A percentile compares a stretch with the other conserved stretches of the same genome.
Conservation (phyloP, 1,284 basidiomycete species). For the Takashimella koratensis region DNA sequence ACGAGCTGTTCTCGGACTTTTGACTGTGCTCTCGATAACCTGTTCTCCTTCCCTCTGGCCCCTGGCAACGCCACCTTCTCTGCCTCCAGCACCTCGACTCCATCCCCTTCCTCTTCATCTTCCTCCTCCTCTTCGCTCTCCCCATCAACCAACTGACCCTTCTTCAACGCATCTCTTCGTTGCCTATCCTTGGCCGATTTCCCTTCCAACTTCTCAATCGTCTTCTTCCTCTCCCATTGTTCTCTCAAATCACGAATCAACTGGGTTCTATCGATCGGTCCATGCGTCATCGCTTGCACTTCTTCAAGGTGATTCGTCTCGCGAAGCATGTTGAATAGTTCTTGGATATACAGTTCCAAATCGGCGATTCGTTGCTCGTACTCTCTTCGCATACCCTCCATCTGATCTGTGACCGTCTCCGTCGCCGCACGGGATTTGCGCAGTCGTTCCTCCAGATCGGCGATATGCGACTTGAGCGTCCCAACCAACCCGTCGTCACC, state of each 20-base stretch:
- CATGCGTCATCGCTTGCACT: constrained; percentile 56
- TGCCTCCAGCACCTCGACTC: constrained; percentile 44
- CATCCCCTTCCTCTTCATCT: constrained; percentile 43
- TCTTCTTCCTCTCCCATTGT: constrained; percentile 78
- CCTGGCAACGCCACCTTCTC: constrained; percentile 32
- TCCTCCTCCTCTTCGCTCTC: constrained; percentile 46
- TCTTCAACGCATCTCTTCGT: constrained; percentile 46
- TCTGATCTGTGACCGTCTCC: constrained; percentile 67
- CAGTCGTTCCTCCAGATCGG: constrained; percentile 75
- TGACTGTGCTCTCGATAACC: constrained; percentile 6
- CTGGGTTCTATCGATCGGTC: constrained; percentile 68
- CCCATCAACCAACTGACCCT: constrained; percentile 16
- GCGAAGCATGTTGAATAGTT: constrained; percentile 87
- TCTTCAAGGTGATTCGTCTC: constrained; percentile 74
- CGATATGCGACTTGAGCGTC: constrained; percentile 68
- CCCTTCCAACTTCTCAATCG: constrained; percentile 81
- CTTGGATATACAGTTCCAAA: constrained; percentile 87
- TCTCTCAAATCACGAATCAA: constrained; percentile 70
- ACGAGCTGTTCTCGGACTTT: constrained; percentile 12
- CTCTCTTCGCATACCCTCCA: constrained; percentile 71
- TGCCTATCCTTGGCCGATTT: not conserved
- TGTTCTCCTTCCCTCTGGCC: constrained; percentile 6
- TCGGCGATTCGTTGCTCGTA: constrained; percentile 86
- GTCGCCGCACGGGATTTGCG: constrained; percentile 72
- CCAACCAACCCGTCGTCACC: constrained; percentile 82